A percentile compares a stretch with the other conserved stretches of the same genome.
phyloP scores from a whole-genome alignment of 1,284 basidiomycete species.

The Malassezia furfur region DNA sequence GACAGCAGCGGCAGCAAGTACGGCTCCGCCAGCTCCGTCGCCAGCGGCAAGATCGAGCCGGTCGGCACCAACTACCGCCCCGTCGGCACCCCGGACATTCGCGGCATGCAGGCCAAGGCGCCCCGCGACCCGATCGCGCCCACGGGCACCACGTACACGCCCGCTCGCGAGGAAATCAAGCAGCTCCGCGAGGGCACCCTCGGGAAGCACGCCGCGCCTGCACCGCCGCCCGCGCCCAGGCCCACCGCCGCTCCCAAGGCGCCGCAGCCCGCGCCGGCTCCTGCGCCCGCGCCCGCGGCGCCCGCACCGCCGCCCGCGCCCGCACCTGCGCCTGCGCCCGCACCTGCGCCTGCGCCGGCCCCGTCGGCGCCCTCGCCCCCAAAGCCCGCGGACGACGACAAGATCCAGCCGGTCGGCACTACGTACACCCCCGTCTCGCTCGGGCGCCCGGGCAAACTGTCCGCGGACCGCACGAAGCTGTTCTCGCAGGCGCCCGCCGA shows the following conservation, averaged over 20 bases:
- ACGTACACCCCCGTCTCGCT: constrained; percentile 41
- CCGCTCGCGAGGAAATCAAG: constrained; percentile 37
- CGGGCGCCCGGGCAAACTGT: constrained; percentile 44
- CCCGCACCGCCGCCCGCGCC: constrained; percentile 18
- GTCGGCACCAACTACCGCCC: constrained; percentile 42
- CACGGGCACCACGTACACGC: constrained; percentile 36
- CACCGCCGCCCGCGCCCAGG: constrained; percentile 13
- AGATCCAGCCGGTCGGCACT: constrained; percentile 44
- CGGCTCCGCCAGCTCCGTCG: constrained; percentile 42
- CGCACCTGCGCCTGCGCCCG: neutral
- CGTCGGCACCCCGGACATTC: constrained; percentile 44
- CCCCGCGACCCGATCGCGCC: constrained; percentile 36
- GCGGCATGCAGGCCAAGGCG: constrained; percentile 31
- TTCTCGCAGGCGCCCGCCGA: constrained; percentile 27
- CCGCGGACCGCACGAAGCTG: constrained; percentile 33
- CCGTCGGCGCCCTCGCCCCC: constrained; percentile 9
- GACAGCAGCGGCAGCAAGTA: constrained; percentile 89
- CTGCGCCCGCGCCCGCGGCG: constrained; percentile 19
- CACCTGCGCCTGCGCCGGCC: constrained; percentile 12
- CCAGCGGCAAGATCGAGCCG: constrained; percentile 33
- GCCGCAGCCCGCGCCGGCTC: constrained; percentile 12
- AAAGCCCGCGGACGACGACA: constrained; percentile 39
- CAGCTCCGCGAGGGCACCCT: constrained; percentile 32
- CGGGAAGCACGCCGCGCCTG: neutral
- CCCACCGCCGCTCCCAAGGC: neutral